Conservation (phyloP, 345 rosid species). For the Geranium brycei region DNA sequence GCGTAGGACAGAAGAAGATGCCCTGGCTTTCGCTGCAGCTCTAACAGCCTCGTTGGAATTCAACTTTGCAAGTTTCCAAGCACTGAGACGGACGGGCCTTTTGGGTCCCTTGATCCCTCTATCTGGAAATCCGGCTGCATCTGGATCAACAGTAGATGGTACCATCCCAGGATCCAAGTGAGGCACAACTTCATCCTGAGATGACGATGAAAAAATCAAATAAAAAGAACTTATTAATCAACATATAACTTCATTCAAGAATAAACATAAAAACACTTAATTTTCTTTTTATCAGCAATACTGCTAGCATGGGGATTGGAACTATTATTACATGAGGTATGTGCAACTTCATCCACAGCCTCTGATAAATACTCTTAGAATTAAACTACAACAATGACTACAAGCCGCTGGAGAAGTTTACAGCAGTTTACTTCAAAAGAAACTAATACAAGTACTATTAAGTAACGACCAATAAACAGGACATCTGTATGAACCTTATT, state of each 20-base stretch:
- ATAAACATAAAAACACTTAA: too few species aligned
- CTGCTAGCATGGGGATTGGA: too few species aligned
- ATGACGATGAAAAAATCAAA: too few species aligned
- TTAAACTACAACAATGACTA: neutral
- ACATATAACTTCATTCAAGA: neutral
- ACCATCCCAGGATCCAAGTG: constrained; percentile 96
- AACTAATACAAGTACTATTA: neutral
- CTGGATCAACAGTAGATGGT: constrained; percentile 90
- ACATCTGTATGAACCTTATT: too few species aligned
- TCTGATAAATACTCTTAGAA: too few species aligned
- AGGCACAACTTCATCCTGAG: constrained; percentile 89
- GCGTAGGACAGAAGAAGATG: constrained; percentile 78
- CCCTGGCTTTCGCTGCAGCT: constrained; percentile 97
- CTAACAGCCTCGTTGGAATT: constrained; percentile 69
- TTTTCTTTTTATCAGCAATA: too few species aligned
- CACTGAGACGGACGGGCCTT: constrained; percentile 63
- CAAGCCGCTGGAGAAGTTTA: neutral
- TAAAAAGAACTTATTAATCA: neutral
- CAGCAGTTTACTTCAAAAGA: neutral
- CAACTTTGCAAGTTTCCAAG: constrained; percentile 89
- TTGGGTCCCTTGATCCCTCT: constrained; percentile 54
- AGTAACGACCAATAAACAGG: too few species aligned
- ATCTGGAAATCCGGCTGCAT: constrained; percentile 60
- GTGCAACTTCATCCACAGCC: too few species aligned
- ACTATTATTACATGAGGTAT: too few species aligned